phyloP scores from a whole-genome alignment of 164 flowering plant species.

The Berberis vulgaris region DNA sequence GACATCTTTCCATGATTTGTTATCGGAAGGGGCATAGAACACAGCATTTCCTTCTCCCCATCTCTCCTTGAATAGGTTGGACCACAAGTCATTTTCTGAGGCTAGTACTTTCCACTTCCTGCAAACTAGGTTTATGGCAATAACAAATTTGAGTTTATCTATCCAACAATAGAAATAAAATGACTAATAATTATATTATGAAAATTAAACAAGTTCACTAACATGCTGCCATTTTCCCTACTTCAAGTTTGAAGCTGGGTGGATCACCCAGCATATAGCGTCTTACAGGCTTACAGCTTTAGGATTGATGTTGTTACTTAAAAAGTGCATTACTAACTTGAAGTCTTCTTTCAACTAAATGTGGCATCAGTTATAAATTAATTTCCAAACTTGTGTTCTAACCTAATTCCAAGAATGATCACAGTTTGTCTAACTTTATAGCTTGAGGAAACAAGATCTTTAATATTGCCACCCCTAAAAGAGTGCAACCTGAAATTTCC shows the following conservation, averaged over 20 bases:
- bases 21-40: constrained; percentile 39
- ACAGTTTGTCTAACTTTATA: no score
- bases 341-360: no score
- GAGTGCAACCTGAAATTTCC: no score
- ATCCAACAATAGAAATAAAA: neutral
- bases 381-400: no score
- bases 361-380: no score
- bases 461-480: no score
- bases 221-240: neutral
- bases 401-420: no score
- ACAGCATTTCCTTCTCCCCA: constrained; percentile 57
- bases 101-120: constrained; percentile 66
- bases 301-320: neutral
- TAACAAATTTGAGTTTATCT: constrained; percentile 3
- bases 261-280: neutral
- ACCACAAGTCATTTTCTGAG: constrained; percentile 55
- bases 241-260: neutral
- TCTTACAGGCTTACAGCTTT: neutral
- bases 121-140: constrained; percentile 38
- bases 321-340: no score
- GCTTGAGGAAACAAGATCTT: no score
- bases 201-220: neutral
- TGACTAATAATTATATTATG: neutral
- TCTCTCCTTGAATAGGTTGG: constrained; percentile 53
- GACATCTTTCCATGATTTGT: constrained; percentile 59